A percentile compares a stretch with the other conserved stretches of the same genome.
Conservation (phyloP, 805 yeast genomes). For the Isabelozyma gotoi region DNA sequence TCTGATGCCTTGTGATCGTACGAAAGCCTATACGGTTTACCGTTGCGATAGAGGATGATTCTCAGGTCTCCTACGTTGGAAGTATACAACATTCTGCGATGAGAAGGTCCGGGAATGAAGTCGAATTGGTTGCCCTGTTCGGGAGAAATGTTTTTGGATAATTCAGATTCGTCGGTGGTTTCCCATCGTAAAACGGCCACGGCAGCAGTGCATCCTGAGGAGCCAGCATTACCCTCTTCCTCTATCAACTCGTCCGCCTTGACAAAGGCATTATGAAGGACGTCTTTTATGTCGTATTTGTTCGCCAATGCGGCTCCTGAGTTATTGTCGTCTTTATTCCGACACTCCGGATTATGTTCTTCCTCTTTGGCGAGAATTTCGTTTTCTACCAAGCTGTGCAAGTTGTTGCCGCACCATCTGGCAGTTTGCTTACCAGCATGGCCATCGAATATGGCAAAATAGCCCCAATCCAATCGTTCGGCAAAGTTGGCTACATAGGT, state of each 20-base stretch:
- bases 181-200: conserved; percentile 93
- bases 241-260: conserved; percentile 72
- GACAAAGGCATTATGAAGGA: conserved; percentile 66
- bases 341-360: conserved; percentile 25
- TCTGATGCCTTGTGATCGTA: conserved; percentile 96
- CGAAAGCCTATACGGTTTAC: conserved; percentile 73
- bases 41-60: conserved; percentile 72
- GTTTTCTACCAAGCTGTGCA: conserved; percentile 69
- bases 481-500: conserved; percentile 90
- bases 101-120: conserved; percentile 47
- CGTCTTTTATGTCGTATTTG: conserved; percentile 57
- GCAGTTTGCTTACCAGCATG: conserved; percentile 95
- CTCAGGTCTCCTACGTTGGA: conserved; percentile 96
- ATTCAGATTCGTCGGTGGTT: conserved; percentile 16
- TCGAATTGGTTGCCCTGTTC: conserved; percentile 32
- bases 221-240: conserved; percentile 54
- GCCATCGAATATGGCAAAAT: conserved; percentile 94
- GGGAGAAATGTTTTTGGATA: neutral
- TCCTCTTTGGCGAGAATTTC: conserved; percentile 38
- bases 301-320: conserved; percentile 16
- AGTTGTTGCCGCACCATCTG: conserved; percentile 87
- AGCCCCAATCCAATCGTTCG: conserved; percentile 90
- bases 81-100: conserved; percentile 78
- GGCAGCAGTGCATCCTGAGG: conserved; percentile 93
- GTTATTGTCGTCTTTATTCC: conserved; percentile 5